Conservation (phyloP, 768 basidiomycete species). For the Paxillus rubicundulus region DNA sequence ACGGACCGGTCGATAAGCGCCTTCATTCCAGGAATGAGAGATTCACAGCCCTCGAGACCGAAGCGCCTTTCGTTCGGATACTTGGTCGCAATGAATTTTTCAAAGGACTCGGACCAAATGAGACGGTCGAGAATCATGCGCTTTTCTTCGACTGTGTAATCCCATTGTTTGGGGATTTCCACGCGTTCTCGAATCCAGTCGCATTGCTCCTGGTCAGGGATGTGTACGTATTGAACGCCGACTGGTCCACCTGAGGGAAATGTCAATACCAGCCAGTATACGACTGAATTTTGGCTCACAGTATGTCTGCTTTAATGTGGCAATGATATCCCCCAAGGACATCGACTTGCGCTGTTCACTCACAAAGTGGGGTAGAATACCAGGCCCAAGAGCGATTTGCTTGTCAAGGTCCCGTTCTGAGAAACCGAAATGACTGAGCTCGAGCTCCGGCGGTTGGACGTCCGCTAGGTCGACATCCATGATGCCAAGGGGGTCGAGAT, state of each 20-base stretch:
- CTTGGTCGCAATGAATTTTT: constrained; percentile 95
- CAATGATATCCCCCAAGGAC: constrained; percentile 84
- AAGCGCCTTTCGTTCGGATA: constrained; percentile 98
- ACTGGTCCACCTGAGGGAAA: constrained; percentile 63
- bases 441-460: constrained; percentile 78
- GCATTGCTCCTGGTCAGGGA: constrained; percentile 93
- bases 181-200: constrained; percentile 96
- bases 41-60: constrained; percentile 93
- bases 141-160: constrained; percentile 94
- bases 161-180: constrained; percentile 91
- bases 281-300: constrained; percentile 49
- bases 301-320: constrained; percentile 84
- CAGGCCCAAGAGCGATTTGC: constrained; percentile 86
- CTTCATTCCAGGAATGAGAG: constrained; percentile 96
- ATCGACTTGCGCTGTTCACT: constrained; percentile 78
- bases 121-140: constrained; percentile 95
- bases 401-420: constrained; percentile 88
- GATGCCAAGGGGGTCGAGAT: constrained; percentile 91
- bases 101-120: constrained; percentile 97
- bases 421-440: constrained; percentile 89
- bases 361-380: constrained; percentile 90
- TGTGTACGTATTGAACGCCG: constrained; percentile 87
- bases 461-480: constrained; percentile 78
- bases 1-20: constrained; percentile 95
- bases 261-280: not conserved